phyloP scores from a whole-genome alignment of 1,139 yeast genomes.

The Pichia sp. region DNA sequence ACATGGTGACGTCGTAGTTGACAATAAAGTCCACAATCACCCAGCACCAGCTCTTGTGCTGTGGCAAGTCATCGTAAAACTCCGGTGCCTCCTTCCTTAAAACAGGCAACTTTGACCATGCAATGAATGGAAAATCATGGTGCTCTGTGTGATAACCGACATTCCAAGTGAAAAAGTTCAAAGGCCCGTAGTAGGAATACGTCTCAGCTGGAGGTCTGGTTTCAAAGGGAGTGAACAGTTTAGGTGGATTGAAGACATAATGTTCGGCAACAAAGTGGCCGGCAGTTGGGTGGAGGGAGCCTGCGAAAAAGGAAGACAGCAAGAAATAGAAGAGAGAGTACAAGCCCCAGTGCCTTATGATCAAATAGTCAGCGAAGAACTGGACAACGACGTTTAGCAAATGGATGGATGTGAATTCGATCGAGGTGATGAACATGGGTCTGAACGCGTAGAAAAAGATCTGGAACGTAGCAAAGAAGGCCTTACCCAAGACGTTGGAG shows the following conservation, averaged over 20 bases:
- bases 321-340: slow-evolving; percentile 63
- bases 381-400: slow-evolving; percentile 64
- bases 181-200: slow-evolving; percentile 79
- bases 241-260: slow-evolving; percentile 64
- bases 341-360: slow-evolving; percentile 60
- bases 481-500: slow-evolving; percentile 77
- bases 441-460: slow-evolving; percentile 83
- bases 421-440: slow-evolving; percentile 79
- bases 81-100: slow-evolving; percentile 68
- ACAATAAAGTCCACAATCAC: slow-evolving; percentile 71
- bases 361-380: slow-evolving; percentile 48
- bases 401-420: slow-evolving; percentile 73
- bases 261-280: slow-evolving; percentile 96
- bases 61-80: slow-evolving; percentile 78
- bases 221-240: slow-evolving; percentile 33
- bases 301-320: slow-evolving; percentile 80
- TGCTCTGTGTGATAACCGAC: slow-evolving; percentile 94
- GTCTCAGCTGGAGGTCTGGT: slow-evolving; percentile 65
- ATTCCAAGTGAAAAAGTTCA: slow-evolving; percentile 79
- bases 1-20: slow-evolving; percentile 65
- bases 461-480: slow-evolving; percentile 87
- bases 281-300: slow-evolving; percentile 89
- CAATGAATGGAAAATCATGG: slow-evolving; percentile 90
- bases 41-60: slow-evolving; percentile 72
- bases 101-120: slow-evolving; percentile 78